Evolutionary conservation across 805 yeast genomes (phyloP).

Genomic region (Yarrowia keelungensis): DNA sequence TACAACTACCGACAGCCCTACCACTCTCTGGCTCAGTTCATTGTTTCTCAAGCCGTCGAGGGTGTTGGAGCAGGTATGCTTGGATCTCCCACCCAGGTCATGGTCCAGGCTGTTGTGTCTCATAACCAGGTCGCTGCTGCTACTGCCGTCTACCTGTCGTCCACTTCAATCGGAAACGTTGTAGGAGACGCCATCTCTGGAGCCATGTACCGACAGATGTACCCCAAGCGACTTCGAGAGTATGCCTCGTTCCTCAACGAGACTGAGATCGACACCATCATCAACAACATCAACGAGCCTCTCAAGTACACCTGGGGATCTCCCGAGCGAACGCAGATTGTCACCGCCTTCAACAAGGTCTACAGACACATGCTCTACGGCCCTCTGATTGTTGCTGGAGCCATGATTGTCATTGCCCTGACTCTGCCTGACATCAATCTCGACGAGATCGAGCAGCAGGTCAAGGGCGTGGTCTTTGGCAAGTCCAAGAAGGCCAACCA

Average conservation of each 20-base stretch:
- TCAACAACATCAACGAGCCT: constrained; percentile 31
- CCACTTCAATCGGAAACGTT: constrained; percentile 68
- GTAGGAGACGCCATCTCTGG: constrained; percentile 70
- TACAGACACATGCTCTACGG: constrained; percentile 39
- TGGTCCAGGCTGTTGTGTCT: constrained; percentile 63
- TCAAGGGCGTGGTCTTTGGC: constrained; percentile 31
- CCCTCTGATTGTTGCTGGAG: constrained; percentile 38
- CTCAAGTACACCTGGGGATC: constrained; percentile 40
- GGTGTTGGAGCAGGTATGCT: constrained; percentile 81
- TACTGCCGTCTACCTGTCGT: constrained; percentile 62
- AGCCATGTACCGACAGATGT: constrained; percentile 70
- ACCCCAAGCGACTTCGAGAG: constrained; percentile 53
- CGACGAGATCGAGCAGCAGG: constrained; percentile 35
- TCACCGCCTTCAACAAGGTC: constrained; percentile 38
- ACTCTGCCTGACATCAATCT: constrained; percentile 38
- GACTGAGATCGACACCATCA: constrained; percentile 17
- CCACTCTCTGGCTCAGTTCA: constrained; percentile 60
- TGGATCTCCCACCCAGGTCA: constrained; percentile 67
- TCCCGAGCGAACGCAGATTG: constrained; percentile 39
- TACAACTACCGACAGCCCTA: constrained; percentile 63
- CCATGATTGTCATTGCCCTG: constrained; percentile 39
- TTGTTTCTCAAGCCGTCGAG: constrained; percentile 67
- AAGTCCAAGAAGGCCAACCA: constrained; percentile 14
- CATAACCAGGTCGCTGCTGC: constrained; percentile 72
- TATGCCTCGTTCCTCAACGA: constrained; percentile 22